Conservation (phyloP, 2,329 filamentous ascomycete species). For the Hortaea sp. region DNA sequence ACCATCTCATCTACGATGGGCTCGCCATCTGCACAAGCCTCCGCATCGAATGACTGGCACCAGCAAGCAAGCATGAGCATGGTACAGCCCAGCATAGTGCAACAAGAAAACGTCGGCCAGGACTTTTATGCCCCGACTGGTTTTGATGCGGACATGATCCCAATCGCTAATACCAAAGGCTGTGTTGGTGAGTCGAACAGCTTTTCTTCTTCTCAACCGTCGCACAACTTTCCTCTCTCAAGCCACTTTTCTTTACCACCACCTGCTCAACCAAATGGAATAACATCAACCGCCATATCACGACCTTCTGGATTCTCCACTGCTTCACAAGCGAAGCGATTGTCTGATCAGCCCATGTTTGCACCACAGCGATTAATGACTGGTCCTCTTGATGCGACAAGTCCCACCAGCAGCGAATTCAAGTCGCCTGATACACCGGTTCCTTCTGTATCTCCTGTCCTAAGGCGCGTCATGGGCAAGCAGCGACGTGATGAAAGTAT, state of each 20-base stretch:
- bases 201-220: slow-evolving; percentile 28
- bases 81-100: slow-evolving; percentile 54
- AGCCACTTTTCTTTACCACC: slow-evolving; percentile 6
- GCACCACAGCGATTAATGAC: background rate
- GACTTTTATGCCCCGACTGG: slow-evolving; percentile 47
- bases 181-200: slow-evolving; percentile 40
- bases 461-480: slow-evolving; percentile 14
- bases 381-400: slow-evolving; percentile 2
- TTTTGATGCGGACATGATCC: slow-evolving; percentile 43
- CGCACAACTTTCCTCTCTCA: slow-evolving; percentile 14
- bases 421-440: slow-evolving; percentile 18
- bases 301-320: too few species aligned
- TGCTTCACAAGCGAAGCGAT: too few species aligned
- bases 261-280: background rate
- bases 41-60: slow-evolving; percentile 52
- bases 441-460: slow-evolving; percentile 15
- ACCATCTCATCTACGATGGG: slow-evolving; percentile 41
- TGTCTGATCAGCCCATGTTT: background rate
- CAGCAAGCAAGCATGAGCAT: slow-evolving; percentile 35
- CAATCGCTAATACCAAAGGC: slow-evolving; percentile 34
- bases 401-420: slow-evolving; percentile 14
- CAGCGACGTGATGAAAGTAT: background rate
- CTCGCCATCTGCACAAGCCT: slow-evolving; percentile 47
- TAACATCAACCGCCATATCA: too few species aligned
- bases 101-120: slow-evolving; percentile 41